phyloP scores from a whole-genome alignment of 495 filamentous ascomycete genomes.

The Penicillium bialowiezense region DNA sequence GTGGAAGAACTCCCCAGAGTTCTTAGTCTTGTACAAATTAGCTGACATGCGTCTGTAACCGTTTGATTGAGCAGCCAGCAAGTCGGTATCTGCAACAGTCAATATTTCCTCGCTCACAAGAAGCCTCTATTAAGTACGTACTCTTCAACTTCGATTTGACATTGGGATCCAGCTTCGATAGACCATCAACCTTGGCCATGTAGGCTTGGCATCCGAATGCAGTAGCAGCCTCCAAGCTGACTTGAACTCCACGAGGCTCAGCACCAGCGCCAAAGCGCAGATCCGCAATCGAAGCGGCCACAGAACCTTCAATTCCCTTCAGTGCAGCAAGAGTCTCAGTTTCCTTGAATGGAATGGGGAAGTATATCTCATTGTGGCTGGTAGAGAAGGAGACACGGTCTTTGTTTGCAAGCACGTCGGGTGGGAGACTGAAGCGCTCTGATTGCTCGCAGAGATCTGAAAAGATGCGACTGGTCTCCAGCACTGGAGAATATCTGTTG shows the following conservation, averaged over 20 bases:
- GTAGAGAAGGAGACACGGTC: slow-evolving; percentile 41
- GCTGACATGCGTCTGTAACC: slow-evolving; percentile 72
- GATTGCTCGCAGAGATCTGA: slow-evolving; percentile 38
- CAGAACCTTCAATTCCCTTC: slow-evolving; percentile 67
- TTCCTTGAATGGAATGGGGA: slow-evolving; percentile 69
- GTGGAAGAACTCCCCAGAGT: slow-evolving; percentile 65
- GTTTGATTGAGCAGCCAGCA: slow-evolving; percentile 66
- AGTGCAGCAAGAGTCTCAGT: slow-evolving; percentile 65
- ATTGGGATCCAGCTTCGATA: slow-evolving; percentile 59
- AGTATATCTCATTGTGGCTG: slow-evolving; percentile 42
- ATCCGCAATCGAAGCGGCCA: slow-evolving; percentile 62
- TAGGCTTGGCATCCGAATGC: slow-evolving; percentile 72
- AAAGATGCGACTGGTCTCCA: slow-evolving; percentile 44
- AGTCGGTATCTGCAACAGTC: slow-evolving; percentile 59
- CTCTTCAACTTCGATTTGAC: slow-evolving; percentile 62
- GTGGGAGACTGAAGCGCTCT: slow-evolving; percentile 35
- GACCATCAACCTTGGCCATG: slow-evolving; percentile 66
- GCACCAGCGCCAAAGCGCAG: slow-evolving; percentile 43
- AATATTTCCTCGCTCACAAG: slow-evolving; percentile 10
- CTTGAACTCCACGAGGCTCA: slow-evolving; percentile 44
- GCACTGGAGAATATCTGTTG: slow-evolving; percentile 36
- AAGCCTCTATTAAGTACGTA: slow-evolving; percentile 27
- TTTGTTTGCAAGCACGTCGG: slow-evolving; percentile 31
- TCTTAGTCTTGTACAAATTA: slow-evolving; percentile 70
- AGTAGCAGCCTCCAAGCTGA: slow-evolving; percentile 62